Conservation (phyloP, 768 basidiomycete species). For the Kwoniella dejecticola region DNA sequence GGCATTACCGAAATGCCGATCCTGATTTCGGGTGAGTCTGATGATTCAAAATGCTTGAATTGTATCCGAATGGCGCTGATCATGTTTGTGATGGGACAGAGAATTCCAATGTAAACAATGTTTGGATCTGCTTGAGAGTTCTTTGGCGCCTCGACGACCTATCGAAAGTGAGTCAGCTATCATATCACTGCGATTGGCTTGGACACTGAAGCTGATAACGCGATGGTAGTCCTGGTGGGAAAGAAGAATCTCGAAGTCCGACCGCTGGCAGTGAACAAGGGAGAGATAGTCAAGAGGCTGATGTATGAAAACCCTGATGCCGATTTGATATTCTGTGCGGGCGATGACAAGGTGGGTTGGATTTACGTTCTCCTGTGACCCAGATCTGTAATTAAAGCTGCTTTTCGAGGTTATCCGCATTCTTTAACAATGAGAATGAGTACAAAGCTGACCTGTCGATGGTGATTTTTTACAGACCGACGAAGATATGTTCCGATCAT, state of each 20-base stretch:
- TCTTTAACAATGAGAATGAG: too few relatives aligned
- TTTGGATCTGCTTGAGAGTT: constrained; percentile 93
- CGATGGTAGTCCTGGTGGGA: constrained; percentile 75
- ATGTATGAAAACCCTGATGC: constrained; percentile 90
- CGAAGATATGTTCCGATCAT: constrained; percentile 98
- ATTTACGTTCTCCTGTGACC: neutral
- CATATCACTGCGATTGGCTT: neutral
- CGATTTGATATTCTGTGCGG: constrained; percentile 95
- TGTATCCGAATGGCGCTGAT: constrained; percentile 2
- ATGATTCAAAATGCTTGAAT: neutral
- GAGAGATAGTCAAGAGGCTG: constrained; percentile 95
- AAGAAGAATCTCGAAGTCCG: constrained; percentile 99
- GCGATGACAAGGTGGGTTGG: constrained; percentile 82
- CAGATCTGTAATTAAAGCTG: too few relatives aligned
- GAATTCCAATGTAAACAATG: constrained; percentile 95
- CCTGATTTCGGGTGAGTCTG: constrained; percentile 88
- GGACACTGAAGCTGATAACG: neutral
- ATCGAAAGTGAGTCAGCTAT: constrained; percentile 71
- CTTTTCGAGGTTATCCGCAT: too few relatives aligned
- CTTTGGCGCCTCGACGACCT: constrained; percentile 84
- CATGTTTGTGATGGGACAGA: constrained; percentile 57
- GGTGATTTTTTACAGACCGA: constrained; percentile 67
- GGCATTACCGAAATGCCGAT: constrained; percentile 92
- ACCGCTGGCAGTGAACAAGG: constrained; percentile 95
- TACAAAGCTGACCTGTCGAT: neutral